These are phyloP conservation scores for Meredithiella fracta DNA, from an alignment of 2,329 filamentous ascomycete genomes.

Conservation along the genomic window DNA sequence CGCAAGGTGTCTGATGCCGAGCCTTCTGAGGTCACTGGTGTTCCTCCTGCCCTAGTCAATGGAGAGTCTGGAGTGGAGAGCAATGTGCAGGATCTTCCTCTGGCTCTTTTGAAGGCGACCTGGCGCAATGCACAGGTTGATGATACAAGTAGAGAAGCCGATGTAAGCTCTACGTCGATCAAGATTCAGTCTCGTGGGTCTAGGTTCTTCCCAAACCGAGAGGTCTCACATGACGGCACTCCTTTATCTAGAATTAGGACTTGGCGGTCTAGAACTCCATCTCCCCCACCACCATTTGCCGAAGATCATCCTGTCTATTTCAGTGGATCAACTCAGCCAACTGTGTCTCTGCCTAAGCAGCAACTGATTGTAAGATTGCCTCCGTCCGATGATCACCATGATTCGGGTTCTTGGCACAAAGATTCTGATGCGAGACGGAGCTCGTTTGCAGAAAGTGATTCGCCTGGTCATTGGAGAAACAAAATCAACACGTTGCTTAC, in stretches of 20 bases:
- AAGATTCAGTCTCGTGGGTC: constrained; percentile 35
- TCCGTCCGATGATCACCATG: constrained; percentile 26
- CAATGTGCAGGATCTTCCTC: constrained; percentile 1
- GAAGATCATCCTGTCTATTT: constrained; percentile 57
- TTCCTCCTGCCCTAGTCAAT: too few relatives aligned
- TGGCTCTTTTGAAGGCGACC: constrained; percentile 9
- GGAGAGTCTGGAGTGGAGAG: neutral
- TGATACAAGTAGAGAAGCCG: neutral
- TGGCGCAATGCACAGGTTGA: constrained; percentile 7
- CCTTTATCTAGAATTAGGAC: neutral
- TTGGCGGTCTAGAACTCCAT: constrained; percentile 33
- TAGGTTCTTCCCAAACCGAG: constrained; percentile 44
- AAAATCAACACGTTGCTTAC: constrained; percentile 67
- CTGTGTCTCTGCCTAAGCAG: constrained; percentile 52
- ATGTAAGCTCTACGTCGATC: neutral
- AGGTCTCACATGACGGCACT: constrained; percentile 23
- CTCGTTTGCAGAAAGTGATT: neutral
- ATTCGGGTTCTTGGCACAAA: neutral
- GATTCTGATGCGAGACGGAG: neutral
- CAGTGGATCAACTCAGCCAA: constrained; percentile 46
- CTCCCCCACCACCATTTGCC: constrained; percentile 55
- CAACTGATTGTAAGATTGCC: constrained; percentile 70
- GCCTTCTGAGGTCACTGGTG: neutral
- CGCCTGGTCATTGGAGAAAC: constrained; percentile 47
- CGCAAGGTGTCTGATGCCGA: constrained; percentile 1